Percentiles rank a stretch among this genome's conserved stretches.
phyloP scores from a whole-genome alignment of 2,329 filamentous ascomycete genomes.

The Phialocephala sp. region DNA sequence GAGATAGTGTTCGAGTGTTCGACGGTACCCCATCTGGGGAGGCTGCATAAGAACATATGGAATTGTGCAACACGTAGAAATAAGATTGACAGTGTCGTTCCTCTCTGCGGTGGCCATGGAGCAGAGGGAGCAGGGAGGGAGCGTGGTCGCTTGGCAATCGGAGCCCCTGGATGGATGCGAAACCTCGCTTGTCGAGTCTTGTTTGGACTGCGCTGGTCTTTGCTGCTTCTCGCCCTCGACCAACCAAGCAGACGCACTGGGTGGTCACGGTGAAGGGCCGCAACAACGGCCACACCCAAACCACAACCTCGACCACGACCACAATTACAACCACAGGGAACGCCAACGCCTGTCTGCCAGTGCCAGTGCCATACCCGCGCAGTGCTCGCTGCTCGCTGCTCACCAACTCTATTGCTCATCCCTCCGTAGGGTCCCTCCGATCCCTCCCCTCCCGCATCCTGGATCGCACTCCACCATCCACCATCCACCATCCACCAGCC shows the following conservation, averaged over 20 bases:
- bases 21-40: background rate
- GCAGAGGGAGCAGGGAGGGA: conserved; percentile 1
- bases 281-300: background rate
- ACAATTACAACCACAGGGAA: background rate
- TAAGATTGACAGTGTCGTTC: conserved; percentile 25
- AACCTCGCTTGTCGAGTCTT: conserved; percentile 12
- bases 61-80: conserved; percentile 22
- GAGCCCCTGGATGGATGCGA: conserved; percentile 14
- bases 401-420: too few relatives aligned
- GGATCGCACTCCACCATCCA: too few relatives aligned
- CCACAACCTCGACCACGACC: too few relatives aligned
- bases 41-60: conserved; percentile 5
- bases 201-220: background rate
- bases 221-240: background rate
- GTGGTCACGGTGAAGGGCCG: background rate
- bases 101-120: conserved; percentile 11
- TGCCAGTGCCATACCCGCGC: too few relatives aligned
- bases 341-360: too few relatives aligned
- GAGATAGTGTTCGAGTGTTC: background rate
- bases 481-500: background rate
- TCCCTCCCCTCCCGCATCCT: too few relatives aligned
- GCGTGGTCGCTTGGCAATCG: background rate
- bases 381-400: too few relatives aligned
- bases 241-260: background rate
- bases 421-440: too few relatives aligned